Evolutionary conservation across 306 rosid species (phyloP).

Genomic region (Biancaea sappan): DNA sequence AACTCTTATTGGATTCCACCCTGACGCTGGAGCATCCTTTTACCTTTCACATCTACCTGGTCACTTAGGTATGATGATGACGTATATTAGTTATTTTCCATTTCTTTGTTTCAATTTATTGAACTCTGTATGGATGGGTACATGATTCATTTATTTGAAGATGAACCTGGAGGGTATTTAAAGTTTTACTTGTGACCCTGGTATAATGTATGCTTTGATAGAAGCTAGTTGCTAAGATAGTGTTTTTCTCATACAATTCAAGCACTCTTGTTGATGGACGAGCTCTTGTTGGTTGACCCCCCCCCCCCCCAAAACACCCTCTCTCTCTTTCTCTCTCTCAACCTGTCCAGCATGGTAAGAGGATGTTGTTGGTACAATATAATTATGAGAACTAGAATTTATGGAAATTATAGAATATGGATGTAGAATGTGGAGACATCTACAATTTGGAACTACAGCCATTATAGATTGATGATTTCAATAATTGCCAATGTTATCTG

Average conservation of each 20-base stretch:
- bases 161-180: not conserved
- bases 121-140: constrained; percentile 1
- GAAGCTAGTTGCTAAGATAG: constrained; percentile 5
- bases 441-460: not conserved
- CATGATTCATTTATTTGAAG: not conserved
- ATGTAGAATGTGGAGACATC: not conserved
- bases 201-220: not conserved
- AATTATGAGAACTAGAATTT: constrained; percentile 4
- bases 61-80: constrained; percentile 62
- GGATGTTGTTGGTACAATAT: not conserved
- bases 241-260: constrained; percentile 3
- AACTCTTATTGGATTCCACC: constrained; percentile 93
- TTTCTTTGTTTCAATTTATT: constrained; percentile 13
- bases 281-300: not conserved
- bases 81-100: constrained; percentile 15
- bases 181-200: constrained; percentile 17
- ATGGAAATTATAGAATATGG: constrained; percentile 1
- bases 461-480: not conserved
- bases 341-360: not conserved
- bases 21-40: constrained; percentile 96
- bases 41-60: constrained; percentile 92
- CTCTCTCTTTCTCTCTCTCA: too few relatives aligned
- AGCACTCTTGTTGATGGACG: not conserved
- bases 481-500: not conserved
- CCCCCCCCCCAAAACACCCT: too few relatives aligned